Evolutionary conservation across 2,329 filamentous ascomycete species (phyloP).

Genomic region (Orbilia quercus): DNA sequence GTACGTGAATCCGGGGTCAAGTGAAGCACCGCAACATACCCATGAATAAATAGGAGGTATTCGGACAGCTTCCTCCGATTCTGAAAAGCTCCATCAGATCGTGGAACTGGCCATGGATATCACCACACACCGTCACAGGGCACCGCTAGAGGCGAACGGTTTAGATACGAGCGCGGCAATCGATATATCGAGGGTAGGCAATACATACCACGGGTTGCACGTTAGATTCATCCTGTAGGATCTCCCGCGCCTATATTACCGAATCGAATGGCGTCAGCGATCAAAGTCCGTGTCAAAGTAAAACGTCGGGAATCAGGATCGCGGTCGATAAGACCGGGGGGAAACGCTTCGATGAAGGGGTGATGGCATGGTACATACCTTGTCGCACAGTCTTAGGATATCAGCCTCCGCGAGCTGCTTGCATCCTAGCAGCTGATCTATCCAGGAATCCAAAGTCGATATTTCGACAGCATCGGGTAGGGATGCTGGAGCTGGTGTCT

Average conservation of each 20-base stretch:
- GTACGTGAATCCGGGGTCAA: constrained; percentile 15
- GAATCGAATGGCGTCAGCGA: constrained; percentile 42
- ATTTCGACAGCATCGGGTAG: constrained; percentile 83
- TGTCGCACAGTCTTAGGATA: constrained; percentile 96
- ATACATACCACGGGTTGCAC: constrained; percentile 92
- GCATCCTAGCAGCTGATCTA: constrained; percentile 97
- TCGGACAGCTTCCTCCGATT: constrained; percentile 96
- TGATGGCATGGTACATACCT: constrained; percentile 71
- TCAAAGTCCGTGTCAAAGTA: constrained; percentile 36
- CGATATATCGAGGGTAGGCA: neutral
- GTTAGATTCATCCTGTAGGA: constrained; percentile 96
- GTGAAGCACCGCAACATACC: constrained; percentile 68
- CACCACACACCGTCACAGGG: constrained; percentile 96
- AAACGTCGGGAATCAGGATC: neutral
- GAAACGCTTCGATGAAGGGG: constrained; percentile 7
- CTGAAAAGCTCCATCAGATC: constrained; percentile 99
- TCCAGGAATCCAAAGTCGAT: constrained; percentile 97
- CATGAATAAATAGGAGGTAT: constrained; percentile 99
- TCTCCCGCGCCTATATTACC: constrained; percentile 80
- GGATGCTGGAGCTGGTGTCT: constrained; percentile 80
- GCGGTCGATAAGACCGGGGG: neutral
- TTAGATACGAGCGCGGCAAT: constrained; percentile 19
- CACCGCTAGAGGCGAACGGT: constrained; percentile 77
- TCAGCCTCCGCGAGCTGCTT: constrained; percentile 96
- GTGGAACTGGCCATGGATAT: constrained; percentile 99